Evolutionary conservation across 345 rosid genomes (phyloP).

Genomic region (Corymbia maculata): DNA sequence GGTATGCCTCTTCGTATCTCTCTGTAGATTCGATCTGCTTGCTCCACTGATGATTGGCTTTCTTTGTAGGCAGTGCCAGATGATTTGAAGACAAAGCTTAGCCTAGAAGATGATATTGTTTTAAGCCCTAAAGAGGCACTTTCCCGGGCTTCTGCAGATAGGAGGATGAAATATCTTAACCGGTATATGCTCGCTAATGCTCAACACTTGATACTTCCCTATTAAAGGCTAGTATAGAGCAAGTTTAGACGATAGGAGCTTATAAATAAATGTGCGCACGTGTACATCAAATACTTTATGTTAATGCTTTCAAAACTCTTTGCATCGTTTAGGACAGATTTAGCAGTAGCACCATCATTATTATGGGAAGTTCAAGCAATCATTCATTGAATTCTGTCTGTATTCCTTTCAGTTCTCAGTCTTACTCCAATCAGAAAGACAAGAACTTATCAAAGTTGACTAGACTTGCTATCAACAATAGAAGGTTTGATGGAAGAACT

Average conservation of each 20-base stretch:
- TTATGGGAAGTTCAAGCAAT: not conserved
- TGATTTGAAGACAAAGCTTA: conserved; percentile 86
- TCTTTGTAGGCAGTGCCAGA: conserved; percentile 82
- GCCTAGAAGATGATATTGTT: conserved; percentile 81
- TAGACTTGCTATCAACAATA: conserved; percentile 62
- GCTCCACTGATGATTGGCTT: not conserved
- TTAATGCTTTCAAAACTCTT: not conserved
- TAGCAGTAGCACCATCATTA: not conserved
- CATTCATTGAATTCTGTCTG: not conserved
- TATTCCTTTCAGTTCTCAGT: conserved; percentile 43
- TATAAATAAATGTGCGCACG: not conserved
- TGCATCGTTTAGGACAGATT: not conserved
- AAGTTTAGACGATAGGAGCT: not conserved
- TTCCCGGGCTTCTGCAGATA: conserved; percentile 93
- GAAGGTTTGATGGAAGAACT: conserved; percentile 65
- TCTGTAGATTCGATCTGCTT: not conserved
- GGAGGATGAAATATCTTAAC: conserved; percentile 83
- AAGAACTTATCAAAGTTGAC: conserved; percentile 66
- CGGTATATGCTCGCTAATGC: conserved; percentile 29
- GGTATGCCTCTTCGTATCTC: conserved; percentile 37
- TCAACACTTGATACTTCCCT: not conserved
- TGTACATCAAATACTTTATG: not conserved
- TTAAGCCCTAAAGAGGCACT: conserved; percentile 97
- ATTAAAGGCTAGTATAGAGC: not conserved
- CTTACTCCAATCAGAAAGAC: conserved; percentile 62